phyloP scores from a whole-genome alignment of 2,329 filamentous ascomycete genomes.

The Paecilomyces variotii region DNA sequence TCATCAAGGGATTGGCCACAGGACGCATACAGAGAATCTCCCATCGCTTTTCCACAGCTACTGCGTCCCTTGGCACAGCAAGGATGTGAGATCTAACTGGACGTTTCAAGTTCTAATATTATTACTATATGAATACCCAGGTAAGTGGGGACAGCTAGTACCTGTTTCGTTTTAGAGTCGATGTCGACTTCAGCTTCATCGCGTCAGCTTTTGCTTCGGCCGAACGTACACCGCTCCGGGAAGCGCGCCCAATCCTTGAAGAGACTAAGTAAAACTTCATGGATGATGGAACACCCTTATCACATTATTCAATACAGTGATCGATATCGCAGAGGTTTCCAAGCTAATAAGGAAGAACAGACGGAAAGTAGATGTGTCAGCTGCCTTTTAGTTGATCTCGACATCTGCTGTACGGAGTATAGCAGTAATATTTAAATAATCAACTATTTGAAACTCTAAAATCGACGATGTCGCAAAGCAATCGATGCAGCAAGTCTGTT shows the following conservation, averaged over 20 bases:
- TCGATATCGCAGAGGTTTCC: not conserved
- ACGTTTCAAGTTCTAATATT: not conserved
- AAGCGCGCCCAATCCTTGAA: not conserved
- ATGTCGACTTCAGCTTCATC: not conserved
- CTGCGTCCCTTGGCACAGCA: not conserved
- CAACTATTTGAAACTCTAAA: too few species aligned
- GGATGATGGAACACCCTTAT: not conserved
- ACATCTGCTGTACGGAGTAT: too few species aligned
- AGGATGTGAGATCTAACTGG: not conserved
- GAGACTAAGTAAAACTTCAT: not conserved
- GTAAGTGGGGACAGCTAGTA: not conserved
- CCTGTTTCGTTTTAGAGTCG: not conserved
- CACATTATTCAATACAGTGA: not conserved
- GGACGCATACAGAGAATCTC: not conserved
- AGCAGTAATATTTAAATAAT: too few species aligned
- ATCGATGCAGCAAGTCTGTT: too few species aligned
- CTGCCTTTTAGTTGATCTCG: too few species aligned
- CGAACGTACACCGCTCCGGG: not conserved
- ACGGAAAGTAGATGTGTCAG: not conserved
- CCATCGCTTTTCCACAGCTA: not conserved
- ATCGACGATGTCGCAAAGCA: too few species aligned
- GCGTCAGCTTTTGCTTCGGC: not conserved
- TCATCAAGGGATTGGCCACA: not conserved
- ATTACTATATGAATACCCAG: not conserved
- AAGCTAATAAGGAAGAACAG: not conserved